phyloP scores from a whole-genome alignment of 495 filamentous ascomycete species.

The Trichoderma asperelloides region DNA sequence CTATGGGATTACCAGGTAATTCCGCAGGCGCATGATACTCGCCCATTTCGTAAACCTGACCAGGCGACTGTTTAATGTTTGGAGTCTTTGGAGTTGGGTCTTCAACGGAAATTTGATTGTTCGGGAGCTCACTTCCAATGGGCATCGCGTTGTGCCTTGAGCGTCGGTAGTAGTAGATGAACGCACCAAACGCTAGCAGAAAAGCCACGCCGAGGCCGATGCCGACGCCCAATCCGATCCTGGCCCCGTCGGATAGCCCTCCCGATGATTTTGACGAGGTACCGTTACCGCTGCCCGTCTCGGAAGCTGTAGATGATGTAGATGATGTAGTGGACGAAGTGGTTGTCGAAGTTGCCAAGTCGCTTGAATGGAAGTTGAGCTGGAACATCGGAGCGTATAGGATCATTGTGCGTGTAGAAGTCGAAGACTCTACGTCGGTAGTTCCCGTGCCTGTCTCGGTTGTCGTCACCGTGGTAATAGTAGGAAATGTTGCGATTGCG shows the following conservation, averaged over 20 bases:
- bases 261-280: not conserved
- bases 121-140: not conserved
- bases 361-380: conserved; percentile 27
- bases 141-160: not conserved
- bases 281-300: not conserved
- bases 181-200: not conserved
- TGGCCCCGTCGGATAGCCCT: conserved; percentile 7
- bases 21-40: not conserved
- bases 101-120: not conserved
- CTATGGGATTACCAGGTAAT: not conserved
- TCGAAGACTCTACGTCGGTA: not conserved
- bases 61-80: not conserved
- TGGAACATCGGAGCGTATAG: conserved; percentile 28
- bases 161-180: not conserved
- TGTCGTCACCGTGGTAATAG: not conserved
- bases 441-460: not conserved
- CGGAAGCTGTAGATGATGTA: not conserved
- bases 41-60: not conserved
- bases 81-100: not conserved
- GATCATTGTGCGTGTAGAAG: conserved; percentile 19
- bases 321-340: not conserved
- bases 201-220: not conserved
- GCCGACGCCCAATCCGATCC: conserved; percentile 4
- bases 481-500: conserved; percentile 17
- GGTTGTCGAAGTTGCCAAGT: conserved; percentile 13